A percentile compares a stretch with the other conserved stretches of the same genome.
These are phyloP conservation scores for Anisogramma anomala DNA, from an alignment of 2,329 filamentous ascomycete genomes.

Conservation along the genomic window DNA sequence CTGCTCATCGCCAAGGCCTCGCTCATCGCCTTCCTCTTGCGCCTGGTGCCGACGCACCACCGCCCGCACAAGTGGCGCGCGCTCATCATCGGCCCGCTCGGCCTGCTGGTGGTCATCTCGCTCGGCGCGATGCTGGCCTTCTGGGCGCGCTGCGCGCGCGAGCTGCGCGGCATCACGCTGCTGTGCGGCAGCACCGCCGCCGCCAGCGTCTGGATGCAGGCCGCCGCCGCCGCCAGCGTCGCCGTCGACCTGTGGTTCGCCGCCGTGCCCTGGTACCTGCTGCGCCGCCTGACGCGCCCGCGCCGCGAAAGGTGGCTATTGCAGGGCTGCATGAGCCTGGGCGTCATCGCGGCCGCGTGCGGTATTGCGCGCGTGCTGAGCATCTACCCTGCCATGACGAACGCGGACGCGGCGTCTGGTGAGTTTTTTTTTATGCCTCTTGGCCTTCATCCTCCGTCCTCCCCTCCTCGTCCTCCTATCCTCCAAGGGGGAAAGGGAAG, in stretches of 20 bases:
- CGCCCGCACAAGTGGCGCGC: conserved; percentile 6
- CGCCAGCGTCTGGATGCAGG: conserved; percentile 13
- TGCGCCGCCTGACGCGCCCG: conserved; percentile 10
- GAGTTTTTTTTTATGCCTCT: not conserved
- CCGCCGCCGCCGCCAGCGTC: conserved; percentile 8
- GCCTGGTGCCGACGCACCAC: conserved; percentile 11
- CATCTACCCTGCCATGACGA: conserved; percentile 10
- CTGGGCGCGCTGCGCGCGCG: conserved; percentile 12
- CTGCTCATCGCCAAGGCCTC: conserved; percentile 11
- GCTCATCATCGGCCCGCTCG: conserved; percentile 12
- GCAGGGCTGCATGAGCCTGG: conserved; percentile 13
- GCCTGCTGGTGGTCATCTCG: conserved; percentile 12
- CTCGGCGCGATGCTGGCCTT: conserved; percentile 15
- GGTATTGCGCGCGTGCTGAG: conserved; percentile 10
- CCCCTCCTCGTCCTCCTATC: too few species aligned
- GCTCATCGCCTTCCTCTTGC: conserved; percentile 13
- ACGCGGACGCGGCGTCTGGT: conserved; percentile 9
- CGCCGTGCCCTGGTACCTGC: conserved; percentile 12
- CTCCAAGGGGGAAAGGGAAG: not conserved
- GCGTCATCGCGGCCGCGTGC: conserved; percentile 10
- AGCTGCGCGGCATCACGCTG: conserved; percentile 2
- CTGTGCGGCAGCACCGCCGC: conserved; percentile 7
- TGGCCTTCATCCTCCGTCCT: too few species aligned
- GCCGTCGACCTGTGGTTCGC: conserved; percentile 13
- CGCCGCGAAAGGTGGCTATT: conserved; percentile 9